Percentiles rank a stretch among this genome's conserved stretches.
These are phyloP conservation scores for Saksenaea oblongispora DNA, from an alignment of 371 early-diverging fungal species.

Conservation along the genomic window DNA sequence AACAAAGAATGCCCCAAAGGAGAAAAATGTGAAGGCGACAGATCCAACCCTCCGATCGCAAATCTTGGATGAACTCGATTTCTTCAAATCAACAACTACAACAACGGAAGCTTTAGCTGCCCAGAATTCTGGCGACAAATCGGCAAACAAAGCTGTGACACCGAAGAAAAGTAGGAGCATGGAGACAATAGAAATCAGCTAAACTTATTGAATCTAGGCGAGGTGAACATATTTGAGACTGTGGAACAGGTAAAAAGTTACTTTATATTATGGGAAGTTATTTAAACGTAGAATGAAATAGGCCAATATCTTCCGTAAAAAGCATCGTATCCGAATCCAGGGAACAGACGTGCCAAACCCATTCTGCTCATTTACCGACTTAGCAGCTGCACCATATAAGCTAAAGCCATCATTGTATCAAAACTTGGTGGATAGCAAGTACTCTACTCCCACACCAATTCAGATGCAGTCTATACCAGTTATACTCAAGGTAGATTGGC, in stretches of 20 bases:
- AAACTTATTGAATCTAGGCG: neutral
- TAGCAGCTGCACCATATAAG: conserved; percentile 70
- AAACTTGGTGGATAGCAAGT: conserved; percentile 47
- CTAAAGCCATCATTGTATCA: conserved; percentile 51
- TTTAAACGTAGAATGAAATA: conserved; percentile 9
- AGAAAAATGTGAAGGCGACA: conserved; percentile 33
- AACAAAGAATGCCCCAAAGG: conserved; percentile 11
- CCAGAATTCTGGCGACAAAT: conserved; percentile 12
- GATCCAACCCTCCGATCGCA: conserved; percentile 42
- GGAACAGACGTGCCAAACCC: conserved; percentile 90
- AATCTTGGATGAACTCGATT: conserved; percentile 47
- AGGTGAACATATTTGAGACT: conserved; percentile 22
- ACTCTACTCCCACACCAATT: conserved; percentile 93
- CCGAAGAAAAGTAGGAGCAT: neutral
- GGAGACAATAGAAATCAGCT: no score
- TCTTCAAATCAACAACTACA: conserved; percentile 34
- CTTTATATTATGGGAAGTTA: neutral
- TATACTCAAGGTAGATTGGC: conserved; percentile 59
- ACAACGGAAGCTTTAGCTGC: neutral
- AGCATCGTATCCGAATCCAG: conserved; percentile 77
- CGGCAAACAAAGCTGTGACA: neutral
- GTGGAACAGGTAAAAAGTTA: conserved; percentile 20
- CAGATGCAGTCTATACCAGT: conserved; percentile 94
- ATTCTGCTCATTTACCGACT: conserved; percentile 75
- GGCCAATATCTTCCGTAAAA: conserved; percentile 62